phyloP scores from a whole-genome alignment of 495 filamentous ascomycete genomes.

The Trichoderma virens region DNA sequence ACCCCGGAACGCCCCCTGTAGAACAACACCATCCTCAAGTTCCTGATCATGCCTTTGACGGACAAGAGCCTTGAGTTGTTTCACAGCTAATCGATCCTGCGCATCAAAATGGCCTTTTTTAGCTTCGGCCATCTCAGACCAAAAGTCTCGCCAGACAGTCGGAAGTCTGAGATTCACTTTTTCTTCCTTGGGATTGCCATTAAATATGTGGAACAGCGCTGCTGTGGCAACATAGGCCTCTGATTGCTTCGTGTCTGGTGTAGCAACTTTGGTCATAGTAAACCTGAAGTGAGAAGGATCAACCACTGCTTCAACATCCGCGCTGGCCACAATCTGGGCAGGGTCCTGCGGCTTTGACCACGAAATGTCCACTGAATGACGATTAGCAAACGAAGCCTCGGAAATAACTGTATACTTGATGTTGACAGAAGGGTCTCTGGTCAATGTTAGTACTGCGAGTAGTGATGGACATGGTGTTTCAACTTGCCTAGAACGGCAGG shows the following conservation, averaged over 20 bases:
- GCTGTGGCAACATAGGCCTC: conserved; percentile 78
- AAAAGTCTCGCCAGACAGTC: conserved; percentile 74
- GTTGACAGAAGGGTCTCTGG: conserved; percentile 58
- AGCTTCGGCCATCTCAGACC: conserved; percentile 63
- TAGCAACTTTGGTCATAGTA: conserved; percentile 69
- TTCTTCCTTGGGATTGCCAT: conserved; percentile 70
- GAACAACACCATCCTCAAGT: conserved; percentile 64
- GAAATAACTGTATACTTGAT: conserved; percentile 62
- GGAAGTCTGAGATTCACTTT: conserved; percentile 76
- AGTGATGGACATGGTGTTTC: background rate
- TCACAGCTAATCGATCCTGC: conserved; percentile 56
- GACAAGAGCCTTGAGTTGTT: conserved; percentile 53
- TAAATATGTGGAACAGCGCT: conserved; percentile 73
- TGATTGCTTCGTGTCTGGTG: conserved; percentile 69
- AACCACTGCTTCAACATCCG: conserved; percentile 36
- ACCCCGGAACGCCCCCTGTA: conserved; percentile 64
- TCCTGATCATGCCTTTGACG: conserved; percentile 48
- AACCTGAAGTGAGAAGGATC: conserved; percentile 40
- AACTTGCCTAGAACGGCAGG: conserved; percentile 69
- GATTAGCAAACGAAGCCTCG: conserved; percentile 60
- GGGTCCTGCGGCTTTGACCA: conserved; percentile 75
- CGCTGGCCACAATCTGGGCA: conserved; percentile 29
- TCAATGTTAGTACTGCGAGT: conserved; percentile 9
- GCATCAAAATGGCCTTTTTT: conserved; percentile 63
- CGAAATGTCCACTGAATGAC: conserved; percentile 61